Base-by-base conservation (phyloP, 1,284 basidiomycete species). In the Fistulinella cinereoalba region DNA sequence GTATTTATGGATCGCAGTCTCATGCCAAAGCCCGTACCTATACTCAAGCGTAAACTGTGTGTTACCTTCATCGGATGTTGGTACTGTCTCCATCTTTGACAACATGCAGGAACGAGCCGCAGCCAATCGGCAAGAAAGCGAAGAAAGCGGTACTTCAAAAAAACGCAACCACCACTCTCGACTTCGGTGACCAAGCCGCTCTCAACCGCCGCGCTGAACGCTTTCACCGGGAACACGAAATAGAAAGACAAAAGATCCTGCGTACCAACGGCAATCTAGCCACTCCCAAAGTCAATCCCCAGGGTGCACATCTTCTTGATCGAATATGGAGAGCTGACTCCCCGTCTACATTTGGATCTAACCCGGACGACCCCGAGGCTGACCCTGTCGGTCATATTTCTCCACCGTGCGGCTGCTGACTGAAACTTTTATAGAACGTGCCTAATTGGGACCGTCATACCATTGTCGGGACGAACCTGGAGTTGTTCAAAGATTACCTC, bases 361-460 rank as follows among this genome's bases (percentile, higher is more conserved):
- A 69, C 48, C 60, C 58, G 32, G 85, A 88, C 58, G 83, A 85
- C 50, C 81, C 83, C 19, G 85, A 87, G 64, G 80, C 73, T 46
- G 80, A 85, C 65, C 78, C 83, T 44, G 86, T 88, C 57, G 43
- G 83, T 73, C 23, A n/a, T 18, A 22, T 37, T 39, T 15, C n/a
- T 38, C 41, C 12, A 46, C 46, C 46, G 7, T 44, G 18, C 47
- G 27, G n/a, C n/a, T 44, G 27, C 44, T 43, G 41, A 50, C 45
- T 36, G 28, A 59, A 23, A 21, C 41, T 28, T 27, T 46, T 11
- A 18, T 61, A 95, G 94, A 95, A 96, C 60, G 93, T 97, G 10
- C 87, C 95, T 48, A 89, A 97, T 66, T 99, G 97, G 97, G 96
- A 99, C 72, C 83, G 83, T 45, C 79, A 87, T 68, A 97, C 95